Base-by-base conservation (phyloP, 257 asterid genomes). In the Nicotiana sylvestris region DNA sequence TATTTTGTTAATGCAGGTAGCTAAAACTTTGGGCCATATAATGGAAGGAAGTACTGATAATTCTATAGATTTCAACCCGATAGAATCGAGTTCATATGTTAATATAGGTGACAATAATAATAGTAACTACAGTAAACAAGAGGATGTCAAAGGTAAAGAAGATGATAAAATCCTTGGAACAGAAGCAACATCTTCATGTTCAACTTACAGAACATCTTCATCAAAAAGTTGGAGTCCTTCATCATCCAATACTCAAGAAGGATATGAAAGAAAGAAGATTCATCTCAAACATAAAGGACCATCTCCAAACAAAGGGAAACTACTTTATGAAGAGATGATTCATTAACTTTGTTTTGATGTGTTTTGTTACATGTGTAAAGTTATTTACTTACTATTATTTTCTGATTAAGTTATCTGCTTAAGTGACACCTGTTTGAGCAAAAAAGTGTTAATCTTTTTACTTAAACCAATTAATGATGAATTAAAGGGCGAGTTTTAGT, bases 311-410 rank as follows among this genome's bases (percentile, higher is more conserved):
- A 80, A 49, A 62, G 32, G 60, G 61, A 80, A 39, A 66, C 29
- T 80, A 13, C 30, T 80, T 27, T 80, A 80, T 43, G 33, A 62
- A 12, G 82, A 80, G 11, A 80, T 80, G 82, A 80, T 80, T 58
- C 46, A 60, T 39, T 80, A 29, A 17, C 5, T 66, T 66, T 27
- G 46, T 66, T 53, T 2, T 13, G 17, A 53, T 10, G 58, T 53
- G 6, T 15, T 53, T 13, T 53, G 17, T 12, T 53, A 53, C 58
- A 53, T 53, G 58, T 53, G 18, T 53, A 53, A 53, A 53, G 58
- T 15, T 53, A 3, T 0, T 53, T 53, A 53, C 18, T 53, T 10
- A 53, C 17, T 53, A 53, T 53, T 15, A 53, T 53, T 53, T 51
- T 51, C 17, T 51, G 57, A 51, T 11, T 51, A 29, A 29, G 30